Evolutionary conservation across 176 grass and related monocot genomes (phyloP), one percentile per base, ranked within the genome.

Genomic region (Carex myosuroides): DNA sequence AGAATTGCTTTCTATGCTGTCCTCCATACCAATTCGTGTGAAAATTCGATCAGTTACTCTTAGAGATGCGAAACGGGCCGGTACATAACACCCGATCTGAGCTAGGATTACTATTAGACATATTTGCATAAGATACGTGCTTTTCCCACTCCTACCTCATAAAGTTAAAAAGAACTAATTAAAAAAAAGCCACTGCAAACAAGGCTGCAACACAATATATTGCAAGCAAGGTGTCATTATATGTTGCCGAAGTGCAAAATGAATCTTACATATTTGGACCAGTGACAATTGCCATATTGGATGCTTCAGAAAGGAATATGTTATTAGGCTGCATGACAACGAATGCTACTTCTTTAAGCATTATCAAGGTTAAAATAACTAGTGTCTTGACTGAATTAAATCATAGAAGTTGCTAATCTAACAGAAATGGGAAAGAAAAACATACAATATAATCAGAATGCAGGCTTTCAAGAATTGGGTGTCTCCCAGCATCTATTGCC

Each of bases 81-180:
- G 95, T 69, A 98, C 83, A 81, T 93, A 98, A 80, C 95, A 98
- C 29, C 95, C 95, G 60, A 93, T 93, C 85, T 98, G 95, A 57
- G 95, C 95, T 82, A 94, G 95, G 85, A 98, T 91, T 62, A 90
- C 89, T 83, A 93, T 93, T 77, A 94, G 85, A 89, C 95, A 98
- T 83, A 98, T 92, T 86, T 94, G 95, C 85, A 93, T 92, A 88
- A 98, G 95, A 90, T 98, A 98, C 78, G 95, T 98, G 77, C 95
- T 95, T 90, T 98, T 98, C 41, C 95, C 92, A 61, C 95, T 98
- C 95, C 95, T 98, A 86, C 75, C 56, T 87, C 64, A 92, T 29
- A 68, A 88, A 87, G 13, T 65, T 26, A 20, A 64, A 69, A 48
- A 6, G 5, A 64, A 82, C 53, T 50, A 54, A 46, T 17, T 48